Base-by-base conservation (phyloP, 176 grass and related monocot genomes). In the Tuctoria greenei region DNA sequence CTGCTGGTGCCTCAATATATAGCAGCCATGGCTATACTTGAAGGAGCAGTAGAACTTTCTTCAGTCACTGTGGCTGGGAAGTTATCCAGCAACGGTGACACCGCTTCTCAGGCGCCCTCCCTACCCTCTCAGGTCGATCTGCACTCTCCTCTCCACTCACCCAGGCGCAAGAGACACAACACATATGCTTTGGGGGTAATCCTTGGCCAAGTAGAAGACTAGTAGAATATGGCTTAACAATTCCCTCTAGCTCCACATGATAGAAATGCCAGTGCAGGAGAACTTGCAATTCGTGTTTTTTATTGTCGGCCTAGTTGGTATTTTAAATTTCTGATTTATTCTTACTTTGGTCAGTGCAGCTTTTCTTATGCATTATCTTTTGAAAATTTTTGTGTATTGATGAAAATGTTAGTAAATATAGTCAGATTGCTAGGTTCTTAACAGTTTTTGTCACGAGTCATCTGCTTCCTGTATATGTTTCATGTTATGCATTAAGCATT, bases 401-500 rank as follows among this genome's bases (percentile, higher is more conserved):
- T 38, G 13, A 23, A 65, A 52, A 37, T 77, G 17, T 69, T 46
- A 45, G 8, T 65, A 38, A n/a, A 20, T 10, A 9, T 10, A 16
- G 16, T 55, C 14, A 20, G 37, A 12, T 37, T 69, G 20, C 23
- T 79, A 46, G 40, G 24, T 61, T 71, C 17, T 64, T 66, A 47
- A 36, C 9, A 26, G 8, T 51, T 67, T 40, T 16, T 20, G 14
- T 25, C 9, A 63, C 16, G 42, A 36, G 46, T 71, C 18, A 66
- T 39, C 56, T 61, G 34, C 7, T 63, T 63, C 20, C n/a, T 57
- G 10, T 63, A 39, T 14, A 51, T 50, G 14, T 72, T 65, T 65
- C 35, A 27, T 27, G 28, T 38, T 62, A 72, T 64, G 59, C 70
- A 73, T 5, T 0, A 55, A 72, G 47, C 60, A 82, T 82, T 70